phyloP scores from a whole-genome alignment of 169 alveolate species.

The Eimeria sp. region DNA sequence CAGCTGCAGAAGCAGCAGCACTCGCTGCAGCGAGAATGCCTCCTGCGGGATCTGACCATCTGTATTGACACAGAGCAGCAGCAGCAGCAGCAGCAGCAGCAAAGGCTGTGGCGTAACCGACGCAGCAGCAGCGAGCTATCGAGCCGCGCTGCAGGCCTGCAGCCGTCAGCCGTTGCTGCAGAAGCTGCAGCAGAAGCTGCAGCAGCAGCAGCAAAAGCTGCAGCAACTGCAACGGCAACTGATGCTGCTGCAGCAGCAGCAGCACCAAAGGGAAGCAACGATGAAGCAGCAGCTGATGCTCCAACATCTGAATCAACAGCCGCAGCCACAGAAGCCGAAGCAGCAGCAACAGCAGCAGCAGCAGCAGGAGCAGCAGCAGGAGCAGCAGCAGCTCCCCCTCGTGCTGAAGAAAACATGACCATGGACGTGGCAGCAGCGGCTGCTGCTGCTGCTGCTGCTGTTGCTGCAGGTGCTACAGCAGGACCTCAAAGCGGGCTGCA shows the following conservation, averaged over 20 bases:
- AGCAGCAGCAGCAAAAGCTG: no score
- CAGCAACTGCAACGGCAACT: neutral
- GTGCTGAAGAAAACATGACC: no score
- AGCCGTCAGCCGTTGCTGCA: neutral
- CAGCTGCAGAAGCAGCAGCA: slow-evolving; percentile 58
- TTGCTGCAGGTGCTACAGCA: neutral
- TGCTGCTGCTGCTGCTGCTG: neutral
- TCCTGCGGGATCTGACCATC: slow-evolving; percentile 2
- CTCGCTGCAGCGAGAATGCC: slow-evolving; percentile 33
- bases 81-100: slow-evolving; percentile 58
- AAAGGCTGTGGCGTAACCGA: neutral
- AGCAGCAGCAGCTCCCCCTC: no score
- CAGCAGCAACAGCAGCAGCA: neutral
- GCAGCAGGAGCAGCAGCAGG: neutral
- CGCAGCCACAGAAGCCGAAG: neutral
- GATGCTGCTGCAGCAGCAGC: neutral
- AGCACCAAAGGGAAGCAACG: neutral
- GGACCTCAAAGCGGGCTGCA: neutral
- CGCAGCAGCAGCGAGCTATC: neutral
- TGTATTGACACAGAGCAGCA: slow-evolving; percentile 30
- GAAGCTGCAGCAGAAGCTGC: neutral
- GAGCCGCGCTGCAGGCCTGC: neutral
- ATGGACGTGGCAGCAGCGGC: neutral
- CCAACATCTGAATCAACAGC: neutral
- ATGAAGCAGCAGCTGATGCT: neutral